These are phyloP conservation scores for Phytopythium litorale DNA, from an alignment of 352 stramenopile genomes.

Conservation along the genomic window DNA sequence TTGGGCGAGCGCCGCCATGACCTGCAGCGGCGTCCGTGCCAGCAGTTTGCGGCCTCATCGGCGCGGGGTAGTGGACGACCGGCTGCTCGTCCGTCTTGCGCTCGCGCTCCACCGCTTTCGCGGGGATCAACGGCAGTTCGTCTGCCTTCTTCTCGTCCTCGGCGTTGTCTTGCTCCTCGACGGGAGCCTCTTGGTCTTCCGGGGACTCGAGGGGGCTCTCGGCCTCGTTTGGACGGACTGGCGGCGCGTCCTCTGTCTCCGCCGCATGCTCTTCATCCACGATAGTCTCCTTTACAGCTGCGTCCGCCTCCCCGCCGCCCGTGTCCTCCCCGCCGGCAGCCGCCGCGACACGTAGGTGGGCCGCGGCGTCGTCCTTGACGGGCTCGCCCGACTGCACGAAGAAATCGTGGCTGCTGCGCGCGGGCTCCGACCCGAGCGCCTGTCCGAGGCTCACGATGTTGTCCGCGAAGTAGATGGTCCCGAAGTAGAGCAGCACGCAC, in stretches of 20 bases:
- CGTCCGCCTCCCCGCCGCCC: slow-evolving; percentile 16
- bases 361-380: slow-evolving; percentile 13
- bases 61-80: neutral
- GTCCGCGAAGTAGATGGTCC: slow-evolving; percentile 48
- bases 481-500: slow-evolving; percentile 50
- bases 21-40: neutral
- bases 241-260: neutral
- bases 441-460: slow-evolving; percentile 32
- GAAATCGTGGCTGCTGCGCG: slow-evolving; percentile 23
- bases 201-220: neutral
- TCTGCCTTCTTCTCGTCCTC: neutral
- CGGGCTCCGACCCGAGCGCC: slow-evolving; percentile 20
- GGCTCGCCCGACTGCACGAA: slow-evolving; percentile 27
- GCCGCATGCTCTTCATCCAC: neutral
- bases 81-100: neutral
- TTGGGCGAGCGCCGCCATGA: neutral
- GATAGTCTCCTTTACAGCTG: neutral
- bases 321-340: slow-evolving; percentile 13
- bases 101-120: neutral
- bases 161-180: neutral
- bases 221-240: neutral
- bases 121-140: neutral
- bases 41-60: neutral
- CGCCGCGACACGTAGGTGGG: neutral
- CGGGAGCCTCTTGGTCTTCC: neutral